These are phyloP conservation scores for Dentipellis sp. DNA, from an alignment of 768 basidiomycete species.

Conservation along the genomic window DNA sequence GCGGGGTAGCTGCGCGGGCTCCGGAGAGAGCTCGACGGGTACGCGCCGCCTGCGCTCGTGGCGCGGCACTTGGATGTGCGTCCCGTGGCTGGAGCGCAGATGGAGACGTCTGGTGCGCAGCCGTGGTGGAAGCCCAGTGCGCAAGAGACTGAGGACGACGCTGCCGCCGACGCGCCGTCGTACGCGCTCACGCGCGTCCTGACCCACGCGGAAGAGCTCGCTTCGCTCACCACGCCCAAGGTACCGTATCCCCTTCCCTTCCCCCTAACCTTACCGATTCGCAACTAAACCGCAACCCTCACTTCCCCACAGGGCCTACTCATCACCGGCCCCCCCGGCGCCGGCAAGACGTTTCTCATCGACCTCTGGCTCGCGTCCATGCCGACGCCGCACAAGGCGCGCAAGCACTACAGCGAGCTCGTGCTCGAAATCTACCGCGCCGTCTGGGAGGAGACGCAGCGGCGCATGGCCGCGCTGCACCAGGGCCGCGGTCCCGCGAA, in stretches of 20 bases:
- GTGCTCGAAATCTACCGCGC: slow-evolving; percentile 46
- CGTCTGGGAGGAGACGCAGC: slow-evolving; percentile 42
- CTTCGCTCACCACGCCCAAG: slow-evolving; percentile 41
- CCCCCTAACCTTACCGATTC: too few species aligned
- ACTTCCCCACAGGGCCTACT: slow-evolving; percentile 32
- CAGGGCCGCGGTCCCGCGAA: background rate
- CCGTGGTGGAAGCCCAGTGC: slow-evolving; percentile 23
- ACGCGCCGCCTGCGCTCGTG: slow-evolving; percentile 37
- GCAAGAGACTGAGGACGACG: slow-evolving; percentile 11
- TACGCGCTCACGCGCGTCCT: slow-evolving; percentile 30
- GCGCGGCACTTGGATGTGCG: slow-evolving; percentile 20
- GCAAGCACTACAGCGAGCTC: slow-evolving; percentile 50
- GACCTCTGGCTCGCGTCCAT: slow-evolving; percentile 48
- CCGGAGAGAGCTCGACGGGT: slow-evolving; percentile 35
- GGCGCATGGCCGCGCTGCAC: slow-evolving; percentile 26
- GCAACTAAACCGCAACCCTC: background rate
- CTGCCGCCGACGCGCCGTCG: slow-evolving; percentile 3
- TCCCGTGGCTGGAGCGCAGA: too few species aligned
- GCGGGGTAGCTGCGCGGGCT: slow-evolving; percentile 35
- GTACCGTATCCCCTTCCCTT: slow-evolving; percentile 20
- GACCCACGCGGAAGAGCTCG: slow-evolving; percentile 43
- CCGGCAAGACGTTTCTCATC: slow-evolving; percentile 45
- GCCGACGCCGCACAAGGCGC: slow-evolving; percentile 41
- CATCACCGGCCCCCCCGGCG: slow-evolving; percentile 42
- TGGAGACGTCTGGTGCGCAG: slow-evolving; percentile 17